A percentile compares a stretch with the other conserved stretches of the same genome.
Evolutionary conservation across 176 grass and related monocot species (phyloP).

Genomic region (Rhynchospora pubera): DNA sequence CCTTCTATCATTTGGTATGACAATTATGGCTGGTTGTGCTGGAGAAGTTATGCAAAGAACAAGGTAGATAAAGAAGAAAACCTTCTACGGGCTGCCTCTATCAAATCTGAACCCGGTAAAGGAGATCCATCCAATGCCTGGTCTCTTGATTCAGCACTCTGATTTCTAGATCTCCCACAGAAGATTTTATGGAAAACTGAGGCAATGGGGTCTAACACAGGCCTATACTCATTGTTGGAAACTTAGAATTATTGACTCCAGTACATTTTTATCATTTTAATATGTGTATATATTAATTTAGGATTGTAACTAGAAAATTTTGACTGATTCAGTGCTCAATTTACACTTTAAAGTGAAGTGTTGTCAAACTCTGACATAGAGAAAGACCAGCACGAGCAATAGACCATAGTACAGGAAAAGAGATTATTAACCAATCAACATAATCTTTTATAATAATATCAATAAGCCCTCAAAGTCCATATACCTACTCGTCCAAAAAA

Average conservation of each 20-base stretch:
- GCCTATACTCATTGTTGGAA: slow-evolving; percentile 39
- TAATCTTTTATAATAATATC: background rate
- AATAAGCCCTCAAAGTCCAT: background rate
- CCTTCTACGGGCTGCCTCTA: slow-evolving; percentile 88
- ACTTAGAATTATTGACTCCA: background rate
- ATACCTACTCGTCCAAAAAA: background rate
- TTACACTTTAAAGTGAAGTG: background rate
- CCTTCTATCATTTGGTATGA: background rate
- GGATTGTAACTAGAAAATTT: background rate
- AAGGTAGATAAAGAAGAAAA: background rate
- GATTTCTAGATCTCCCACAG: slow-evolving; percentile 74
- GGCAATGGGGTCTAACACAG: slow-evolving; percentile 72
- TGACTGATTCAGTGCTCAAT: background rate
- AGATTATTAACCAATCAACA: background rate
- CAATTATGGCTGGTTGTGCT: background rate
- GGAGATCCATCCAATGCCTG: slow-evolving; percentile 49
- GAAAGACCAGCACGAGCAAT: background rate
- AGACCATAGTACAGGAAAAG: background rate
- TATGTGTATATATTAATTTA: background rate
- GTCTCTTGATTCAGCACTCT: slow-evolving; percentile 37
- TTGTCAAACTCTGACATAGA: background rate
- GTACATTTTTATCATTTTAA: background rate
- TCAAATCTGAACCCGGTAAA: slow-evolving; percentile 77
- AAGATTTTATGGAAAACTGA: slow-evolving; percentile 72
- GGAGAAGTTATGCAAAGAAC: background rate